Evolutionary conservation across 768 basidiomycete species (phyloP), one percentile per base, ranked within the genome.

Genomic region (Leccinum olivaceopallidum): DNA sequence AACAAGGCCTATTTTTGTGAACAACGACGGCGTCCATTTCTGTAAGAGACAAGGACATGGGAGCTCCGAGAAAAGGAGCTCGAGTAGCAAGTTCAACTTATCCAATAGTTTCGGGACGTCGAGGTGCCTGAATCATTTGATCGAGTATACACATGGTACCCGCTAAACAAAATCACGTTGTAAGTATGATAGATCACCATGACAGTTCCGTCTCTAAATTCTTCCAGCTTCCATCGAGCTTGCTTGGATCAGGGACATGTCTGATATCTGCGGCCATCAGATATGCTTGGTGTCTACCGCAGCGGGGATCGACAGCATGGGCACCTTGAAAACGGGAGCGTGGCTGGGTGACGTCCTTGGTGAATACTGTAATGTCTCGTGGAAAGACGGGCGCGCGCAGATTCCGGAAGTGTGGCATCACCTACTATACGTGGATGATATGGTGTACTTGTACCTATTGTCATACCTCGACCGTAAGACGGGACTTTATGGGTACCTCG

Each of bases 271-370:
- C 32, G 32, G 32, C 32, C 32, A 32, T 32, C 0, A 32, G 54
- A 9, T 59, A 24, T 1, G n/a, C n/a, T 55, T 22, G 2, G 22
- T 34, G 9, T 63, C 49, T 37, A 7, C 44, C 7, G 58, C 52
- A 1, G 63, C 56, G 26, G 52, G n/a, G 34, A 69, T 50, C 63
- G 63, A 66, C 22, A 63, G 18, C 4, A 65, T 1, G 4, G 62
- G 20, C 26, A 26, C 48, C 36, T 64, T 56, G 12, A 67, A 13
- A 49, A 66, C 54, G 49, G 26, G 37, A 28, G 36, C 26, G 6
- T 9, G 18, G 1, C 28, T 12, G 39, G 1, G 18, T 7, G 6
- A 66, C 42, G 6, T 52, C 54, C 6, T 13, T 18, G 12, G 12
- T 26, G 5, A 49, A n/a, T 10, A 64, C 52, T 16, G 12, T 5